phyloP scores from a whole-genome alignment of 2,329 filamentous ascomycete genomes.

The Magnaporthales sp. region DNA sequence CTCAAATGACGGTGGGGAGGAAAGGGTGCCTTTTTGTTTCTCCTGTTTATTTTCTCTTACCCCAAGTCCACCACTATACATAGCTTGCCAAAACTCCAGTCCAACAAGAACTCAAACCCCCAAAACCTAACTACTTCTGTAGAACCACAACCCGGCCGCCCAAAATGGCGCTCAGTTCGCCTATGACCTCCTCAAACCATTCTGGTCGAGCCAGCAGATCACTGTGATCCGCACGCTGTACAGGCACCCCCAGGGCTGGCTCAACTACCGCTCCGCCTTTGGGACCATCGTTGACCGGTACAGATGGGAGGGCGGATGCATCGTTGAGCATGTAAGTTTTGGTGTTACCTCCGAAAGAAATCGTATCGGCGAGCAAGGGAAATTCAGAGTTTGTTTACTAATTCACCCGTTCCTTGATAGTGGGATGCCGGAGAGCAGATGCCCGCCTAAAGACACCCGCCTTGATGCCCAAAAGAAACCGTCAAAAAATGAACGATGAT shows the following conservation, averaged over 20 bases:
- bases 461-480: too few relatives aligned
- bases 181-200: slow-evolving; percentile 15
- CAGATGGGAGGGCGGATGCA: slow-evolving; percentile 17
- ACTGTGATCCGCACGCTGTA: slow-evolving; percentile 17
- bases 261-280: slow-evolving; percentile 15
- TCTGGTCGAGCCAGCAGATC: slow-evolving; percentile 16
- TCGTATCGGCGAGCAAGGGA: too few relatives aligned
- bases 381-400: not conserved
- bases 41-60: too few relatives aligned
- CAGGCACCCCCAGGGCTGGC: slow-evolving; percentile 15
- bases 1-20: not conserved
- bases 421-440: not conserved
- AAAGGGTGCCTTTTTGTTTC: not conserved
- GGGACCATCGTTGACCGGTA: slow-evolving; percentile 16
- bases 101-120: not conserved
- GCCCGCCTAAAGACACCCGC: not conserved
- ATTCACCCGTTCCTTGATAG: not conserved
- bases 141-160: slow-evolving; percentile 17
- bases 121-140: not conserved
- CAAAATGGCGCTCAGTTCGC: slow-evolving; percentile 15
- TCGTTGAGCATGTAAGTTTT: slow-evolving; percentile 17
- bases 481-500: too few relatives aligned
- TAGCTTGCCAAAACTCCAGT: too few relatives aligned
- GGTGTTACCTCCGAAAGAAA: not conserved
- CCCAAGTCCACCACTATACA: too few relatives aligned